These are phyloP conservation scores for Scheffersomyces amazonensis DNA, from an alignment of 805 yeast genomes.

Conservation along the genomic window DNA sequence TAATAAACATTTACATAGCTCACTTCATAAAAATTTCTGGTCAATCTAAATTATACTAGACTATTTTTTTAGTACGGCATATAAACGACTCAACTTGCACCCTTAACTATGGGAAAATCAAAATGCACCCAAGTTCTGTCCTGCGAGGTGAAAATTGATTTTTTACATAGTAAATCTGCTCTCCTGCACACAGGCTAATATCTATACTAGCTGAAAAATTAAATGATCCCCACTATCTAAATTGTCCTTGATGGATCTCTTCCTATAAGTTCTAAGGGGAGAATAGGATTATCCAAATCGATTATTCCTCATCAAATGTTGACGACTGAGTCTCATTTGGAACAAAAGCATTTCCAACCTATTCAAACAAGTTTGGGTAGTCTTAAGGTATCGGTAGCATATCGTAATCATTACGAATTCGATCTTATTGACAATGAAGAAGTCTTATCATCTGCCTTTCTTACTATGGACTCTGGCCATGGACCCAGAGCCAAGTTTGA, in stretches of 20 bases:
- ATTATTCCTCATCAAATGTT: constrained; percentile 45
- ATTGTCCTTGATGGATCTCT: constrained; percentile 78
- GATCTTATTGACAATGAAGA: constrained; percentile 65
- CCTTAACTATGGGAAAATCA: no score
- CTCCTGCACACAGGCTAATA: no score
- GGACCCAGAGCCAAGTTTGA: background rate
- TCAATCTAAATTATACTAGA: no score
- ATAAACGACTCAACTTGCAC: no score
- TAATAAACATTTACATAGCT: no score
- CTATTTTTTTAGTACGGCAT: no score
- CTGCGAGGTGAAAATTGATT: no score
- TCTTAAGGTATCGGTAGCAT: constrained; percentile 72
- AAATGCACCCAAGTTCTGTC: no score
- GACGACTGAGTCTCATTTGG: constrained; percentile 46
- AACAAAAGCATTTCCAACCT: constrained; percentile 63
- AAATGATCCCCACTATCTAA: no score
- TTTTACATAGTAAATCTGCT: no score
- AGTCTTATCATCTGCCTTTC: constrained; percentile 55
- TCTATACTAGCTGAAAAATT: no score
- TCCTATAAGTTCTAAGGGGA: constrained; percentile 76
- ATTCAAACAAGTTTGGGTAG: constrained; percentile 75
- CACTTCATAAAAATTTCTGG: no score
- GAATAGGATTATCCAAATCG: constrained; percentile 78
- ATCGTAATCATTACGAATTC: constrained; percentile 70
- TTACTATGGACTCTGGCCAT: constrained; percentile 36